A percentile compares a stretch with the other conserved stretches of the same genome.
phyloP scores from a whole-genome alignment of 176 grass and related monocot genomes.

The Cymbopogon citratus region DNA sequence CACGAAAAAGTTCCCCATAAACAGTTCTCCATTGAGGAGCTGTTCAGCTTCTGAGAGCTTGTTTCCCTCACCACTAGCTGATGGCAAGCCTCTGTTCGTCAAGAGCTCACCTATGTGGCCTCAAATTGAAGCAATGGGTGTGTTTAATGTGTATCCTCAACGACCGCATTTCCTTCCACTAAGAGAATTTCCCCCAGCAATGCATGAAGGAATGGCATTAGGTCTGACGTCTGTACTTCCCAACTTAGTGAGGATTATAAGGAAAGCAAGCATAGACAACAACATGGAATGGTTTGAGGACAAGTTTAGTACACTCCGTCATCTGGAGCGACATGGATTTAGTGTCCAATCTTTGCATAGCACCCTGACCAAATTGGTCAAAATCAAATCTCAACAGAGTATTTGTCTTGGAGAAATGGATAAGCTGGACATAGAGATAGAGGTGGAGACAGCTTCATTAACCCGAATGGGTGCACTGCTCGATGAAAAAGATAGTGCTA shows the following conservation, averaged over 20 bases:
- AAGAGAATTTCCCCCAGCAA: background rate
- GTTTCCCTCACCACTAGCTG: background rate
- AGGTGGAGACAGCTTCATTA: background rate
- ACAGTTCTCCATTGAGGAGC: no score
- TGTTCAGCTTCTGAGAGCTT: conserved; percentile 1
- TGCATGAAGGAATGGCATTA: conserved; percentile 53
- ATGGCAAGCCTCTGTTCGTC: background rate
- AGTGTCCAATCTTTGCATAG: conserved; percentile 24
- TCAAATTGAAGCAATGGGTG: conserved; percentile 46
- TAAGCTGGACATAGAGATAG: conserved; percentile 21
- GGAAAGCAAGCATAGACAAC: conserved; percentile 19
- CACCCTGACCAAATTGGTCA: background rate
- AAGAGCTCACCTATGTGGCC: conserved; percentile 34
- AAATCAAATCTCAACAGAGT: background rate
- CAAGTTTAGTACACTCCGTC: conserved; percentile 7
- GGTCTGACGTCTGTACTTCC: conserved; percentile 41
- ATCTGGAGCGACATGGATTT: conserved; percentile 48
- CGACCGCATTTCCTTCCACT: conserved; percentile 51
- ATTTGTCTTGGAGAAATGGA: background rate
- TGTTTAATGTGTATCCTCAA: conserved; percentile 33
- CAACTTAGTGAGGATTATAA: conserved; percentile 12
- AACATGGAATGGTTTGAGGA: conserved; percentile 15
- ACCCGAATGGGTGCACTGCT: conserved; percentile 2
- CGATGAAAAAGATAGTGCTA: conserved; percentile 26
- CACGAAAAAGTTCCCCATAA: conserved; percentile 27